phyloP scores from a whole-genome alignment of 352 stramenopile species.

The Pythium sp. region DNA sequence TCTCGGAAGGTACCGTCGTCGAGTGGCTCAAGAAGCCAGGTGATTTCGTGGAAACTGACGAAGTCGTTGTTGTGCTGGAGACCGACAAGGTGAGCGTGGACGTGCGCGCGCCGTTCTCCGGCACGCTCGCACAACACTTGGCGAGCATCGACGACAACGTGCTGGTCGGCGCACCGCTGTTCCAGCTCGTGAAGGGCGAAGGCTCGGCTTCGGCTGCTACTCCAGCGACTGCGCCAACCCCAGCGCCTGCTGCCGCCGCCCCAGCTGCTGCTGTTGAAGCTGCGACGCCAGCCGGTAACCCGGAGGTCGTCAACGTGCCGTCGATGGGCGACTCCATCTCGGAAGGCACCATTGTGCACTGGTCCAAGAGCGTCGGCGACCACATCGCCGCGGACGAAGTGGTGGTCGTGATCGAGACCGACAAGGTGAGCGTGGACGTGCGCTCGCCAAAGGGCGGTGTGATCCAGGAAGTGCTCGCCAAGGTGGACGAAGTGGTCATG shows the following conservation, averaged over 20 bases:
- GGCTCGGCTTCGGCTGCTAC: conserved; percentile 18
- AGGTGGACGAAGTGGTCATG: conserved; percentile 94
- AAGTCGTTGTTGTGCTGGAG: conserved; percentile 97
- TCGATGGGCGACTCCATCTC: conserved; percentile 97
- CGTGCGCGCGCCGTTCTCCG: conserved; percentile 88
- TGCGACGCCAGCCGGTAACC: conserved; percentile 19
- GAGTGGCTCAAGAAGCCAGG: conserved; percentile 93
- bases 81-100: conserved; percentile 97
- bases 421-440: conserved; percentile 93
- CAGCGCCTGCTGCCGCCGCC: conserved; percentile 15
- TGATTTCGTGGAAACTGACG: conserved; percentile 93
- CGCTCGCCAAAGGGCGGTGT: conserved; percentile 84
- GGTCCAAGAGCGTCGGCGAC: conserved; percentile 91
- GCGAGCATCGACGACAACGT: conserved; percentile 94
- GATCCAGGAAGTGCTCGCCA: conserved; percentile 90
- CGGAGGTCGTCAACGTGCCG: conserved; percentile 67
- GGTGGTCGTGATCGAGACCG: conserved; percentile 96
- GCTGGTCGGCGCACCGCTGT: conserved; percentile 94
- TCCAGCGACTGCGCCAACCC: conserved; percentile 4
- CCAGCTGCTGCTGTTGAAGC: background rate
- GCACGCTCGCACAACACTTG: conserved; percentile 91
- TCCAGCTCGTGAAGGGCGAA: conserved; percentile 53
- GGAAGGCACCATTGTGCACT: conserved; percentile 96
- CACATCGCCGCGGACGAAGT: conserved; percentile 93
- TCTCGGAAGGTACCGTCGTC: conserved; percentile 97